Conservation (phyloP, 208 protist genomes). For the Crithidia expoeki region DNA sequence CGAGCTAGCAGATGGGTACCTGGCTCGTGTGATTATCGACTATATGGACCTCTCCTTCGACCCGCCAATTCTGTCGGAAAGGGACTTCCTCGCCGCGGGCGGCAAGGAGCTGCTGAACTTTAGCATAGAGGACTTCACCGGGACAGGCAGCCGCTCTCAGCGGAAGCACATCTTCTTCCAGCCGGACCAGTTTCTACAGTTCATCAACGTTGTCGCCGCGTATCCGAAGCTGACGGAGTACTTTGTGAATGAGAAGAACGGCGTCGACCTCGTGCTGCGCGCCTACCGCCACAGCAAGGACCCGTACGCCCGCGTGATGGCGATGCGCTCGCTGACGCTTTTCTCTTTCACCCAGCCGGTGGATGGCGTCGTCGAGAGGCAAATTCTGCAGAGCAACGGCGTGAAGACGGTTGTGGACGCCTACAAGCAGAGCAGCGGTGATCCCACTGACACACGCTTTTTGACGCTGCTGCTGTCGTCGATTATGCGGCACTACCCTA, state of each 20-base stretch:
- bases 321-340: conserved; percentile 75
- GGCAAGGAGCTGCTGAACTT: conserved; percentile 80
- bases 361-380: conserved; percentile 80
- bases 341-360: conserved; percentile 83
- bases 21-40: conserved; percentile 85
- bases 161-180: conserved; percentile 90
- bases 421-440: conserved; percentile 83
- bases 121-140: conserved; percentile 82
- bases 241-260: conserved; percentile 75
- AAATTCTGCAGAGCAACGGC: conserved; percentile 74
- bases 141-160: conserved; percentile 43
- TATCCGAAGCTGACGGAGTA: conserved; percentile 75
- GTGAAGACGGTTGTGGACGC: conserved; percentile 73
- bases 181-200: conserved; percentile 82
- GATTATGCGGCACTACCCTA: conserved; percentile 83
- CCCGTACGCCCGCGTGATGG: conserved; percentile 76
- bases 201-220: conserved; percentile 78
- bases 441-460: conserved; percentile 89
- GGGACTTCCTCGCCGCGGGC: conserved; percentile 65
- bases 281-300: conserved; percentile 75
- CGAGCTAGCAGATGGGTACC: conserved; percentile 88
- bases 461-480: conserved; percentile 85
- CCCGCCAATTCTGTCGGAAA: conserved; percentile 64
- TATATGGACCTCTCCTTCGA: conserved; percentile 91
- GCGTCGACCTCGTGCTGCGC: conserved; percentile 74